These are phyloP conservation scores for Epichloe sylvatica DNA, from an alignment of 2,329 filamentous ascomycete species.

Conservation along the genomic window DNA sequence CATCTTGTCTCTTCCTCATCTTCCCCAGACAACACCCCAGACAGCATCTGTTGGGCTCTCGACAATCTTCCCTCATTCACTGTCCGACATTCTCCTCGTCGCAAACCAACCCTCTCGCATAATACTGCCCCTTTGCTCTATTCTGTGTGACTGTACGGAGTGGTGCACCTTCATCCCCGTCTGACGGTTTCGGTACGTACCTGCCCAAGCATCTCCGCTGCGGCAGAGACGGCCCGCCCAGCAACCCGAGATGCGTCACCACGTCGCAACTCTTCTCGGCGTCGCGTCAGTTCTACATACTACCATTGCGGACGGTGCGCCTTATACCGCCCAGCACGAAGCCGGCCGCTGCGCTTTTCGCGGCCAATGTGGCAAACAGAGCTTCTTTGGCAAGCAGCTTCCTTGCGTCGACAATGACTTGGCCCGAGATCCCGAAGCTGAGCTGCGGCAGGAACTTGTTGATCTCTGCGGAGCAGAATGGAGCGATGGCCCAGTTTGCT, in stretches of 20 bases:
- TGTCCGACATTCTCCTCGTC: no score
- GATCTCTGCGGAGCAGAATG: constrained; percentile 79
- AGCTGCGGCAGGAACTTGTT: constrained; percentile 63
- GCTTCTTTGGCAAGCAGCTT: constrained; percentile 76
- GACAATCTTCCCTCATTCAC: neutral
- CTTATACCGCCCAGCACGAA: constrained; percentile 55
- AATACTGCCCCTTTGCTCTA: neutral
- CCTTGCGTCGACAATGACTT: constrained; percentile 86
- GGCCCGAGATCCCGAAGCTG: constrained; percentile 58
- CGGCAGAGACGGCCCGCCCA: constrained; percentile 5
- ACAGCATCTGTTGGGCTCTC: neutral
- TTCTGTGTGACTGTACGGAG: neutral
- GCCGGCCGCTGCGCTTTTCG: constrained; percentile 79
- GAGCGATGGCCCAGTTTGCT: constrained; percentile 74
- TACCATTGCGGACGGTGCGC: constrained; percentile 12
- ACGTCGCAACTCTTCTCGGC: constrained; percentile 18
- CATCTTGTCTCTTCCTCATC: neutral
- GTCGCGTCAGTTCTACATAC: constrained; percentile 18
- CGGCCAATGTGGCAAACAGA: constrained; percentile 81
- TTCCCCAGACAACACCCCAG: neutral
- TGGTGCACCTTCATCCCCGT: neutral
- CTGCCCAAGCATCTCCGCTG: neutral
- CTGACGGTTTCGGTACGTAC: neutral
- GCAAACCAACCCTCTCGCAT: neutral
- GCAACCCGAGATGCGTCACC: constrained; percentile 18